Evolutionary conservation across 140 eudicot species (phyloP).

Genomic region (Cichorium intybus): DNA sequence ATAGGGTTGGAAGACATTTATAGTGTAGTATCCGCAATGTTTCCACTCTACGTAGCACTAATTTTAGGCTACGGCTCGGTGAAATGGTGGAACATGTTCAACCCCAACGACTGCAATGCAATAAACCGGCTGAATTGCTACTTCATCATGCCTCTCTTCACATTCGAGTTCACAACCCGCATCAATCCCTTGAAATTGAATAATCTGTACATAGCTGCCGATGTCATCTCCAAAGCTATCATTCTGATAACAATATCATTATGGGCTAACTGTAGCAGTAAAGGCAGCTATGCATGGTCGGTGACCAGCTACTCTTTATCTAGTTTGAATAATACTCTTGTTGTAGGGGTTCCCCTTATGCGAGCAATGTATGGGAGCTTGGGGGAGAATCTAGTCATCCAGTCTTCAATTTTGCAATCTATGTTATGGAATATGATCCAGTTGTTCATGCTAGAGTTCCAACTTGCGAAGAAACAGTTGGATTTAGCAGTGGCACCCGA

Average conservation of each 20-base stretch:
- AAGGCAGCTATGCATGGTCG: slow-evolving; percentile 49
- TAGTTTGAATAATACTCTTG: slow-evolving; percentile 48
- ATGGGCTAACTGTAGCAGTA: slow-evolving; percentile 47
- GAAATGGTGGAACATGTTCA: slow-evolving; percentile 75
- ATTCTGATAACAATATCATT: slow-evolving; percentile 30
- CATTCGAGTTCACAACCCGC: slow-evolving; percentile 52
- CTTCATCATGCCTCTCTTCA: slow-evolving; percentile 68
- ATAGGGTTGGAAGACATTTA: slow-evolving; percentile 55
- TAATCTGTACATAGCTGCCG: slow-evolving; percentile 49
- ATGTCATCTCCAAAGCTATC: slow-evolving; percentile 45
- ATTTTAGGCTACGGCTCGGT: slow-evolving; percentile 66
- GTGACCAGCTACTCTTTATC: slow-evolving; percentile 55
- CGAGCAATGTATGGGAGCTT: slow-evolving; percentile 58
- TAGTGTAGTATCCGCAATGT: slow-evolving; percentile 50
- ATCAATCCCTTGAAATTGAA: slow-evolving; percentile 54
- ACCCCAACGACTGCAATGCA: slow-evolving; percentile 57
- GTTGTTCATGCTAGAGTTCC: slow-evolving; percentile 48
- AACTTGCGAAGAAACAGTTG: slow-evolving; percentile 16
- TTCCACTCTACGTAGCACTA: slow-evolving; percentile 63
- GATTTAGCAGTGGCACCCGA: neutral
- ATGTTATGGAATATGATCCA: slow-evolving; percentile 51
- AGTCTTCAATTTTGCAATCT: slow-evolving; percentile 47
- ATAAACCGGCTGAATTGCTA: slow-evolving; percentile 63
- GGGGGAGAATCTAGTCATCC: slow-evolving; percentile 58
- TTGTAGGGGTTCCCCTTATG: slow-evolving; percentile 65